phyloP scores from a whole-genome alignment of 1,284 basidiomycete genomes.

The Apiotrichum akiyoshidainum region DNA sequence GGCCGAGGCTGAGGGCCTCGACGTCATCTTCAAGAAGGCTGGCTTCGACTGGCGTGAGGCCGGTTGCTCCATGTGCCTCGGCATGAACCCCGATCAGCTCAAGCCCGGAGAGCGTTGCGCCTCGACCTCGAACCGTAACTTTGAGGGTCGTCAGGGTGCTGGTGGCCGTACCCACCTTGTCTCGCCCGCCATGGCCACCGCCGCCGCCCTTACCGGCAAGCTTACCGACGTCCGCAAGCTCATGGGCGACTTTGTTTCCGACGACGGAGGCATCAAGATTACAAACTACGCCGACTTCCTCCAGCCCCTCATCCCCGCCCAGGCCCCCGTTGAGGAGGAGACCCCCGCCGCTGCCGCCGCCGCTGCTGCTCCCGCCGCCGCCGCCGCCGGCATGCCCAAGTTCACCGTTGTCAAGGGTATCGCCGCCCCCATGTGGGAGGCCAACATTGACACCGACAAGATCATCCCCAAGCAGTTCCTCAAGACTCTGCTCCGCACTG shows the following conservation, averaged over 20 bases:
- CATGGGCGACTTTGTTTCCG: constrained; percentile 56
- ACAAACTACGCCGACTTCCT: constrained; percentile 70
- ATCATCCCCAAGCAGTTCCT: constrained; percentile 96
- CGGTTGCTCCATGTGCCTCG: constrained; percentile 96
- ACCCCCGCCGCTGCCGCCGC: constrained; percentile 53
- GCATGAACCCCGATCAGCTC: constrained; percentile 96
- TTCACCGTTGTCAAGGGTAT: constrained; percentile 80
- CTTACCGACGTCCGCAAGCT: constrained; percentile 85
- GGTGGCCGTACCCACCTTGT: constrained; percentile 90
- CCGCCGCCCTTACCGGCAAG: constrained; percentile 83
- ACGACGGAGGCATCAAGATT: constrained; percentile 62
- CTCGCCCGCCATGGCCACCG: constrained; percentile 93
- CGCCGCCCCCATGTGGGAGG: constrained; percentile 81
- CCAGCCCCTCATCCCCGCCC: constrained; percentile 66
- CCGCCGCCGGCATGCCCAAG: constrained; percentile 60
- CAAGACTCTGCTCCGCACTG: constrained; percentile 91
- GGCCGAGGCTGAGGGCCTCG: constrained; percentile 88
- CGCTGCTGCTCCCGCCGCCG: constrained; percentile 56
- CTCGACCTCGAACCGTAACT: constrained; percentile 95
- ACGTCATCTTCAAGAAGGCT: constrained; percentile 84
- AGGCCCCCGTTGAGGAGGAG: constrained; percentile 41
- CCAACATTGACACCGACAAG: constrained; percentile 95
- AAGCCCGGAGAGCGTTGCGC: constrained; percentile 87
- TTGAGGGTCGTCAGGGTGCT: constrained; percentile 87
- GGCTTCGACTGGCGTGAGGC: constrained; percentile 98